Evolutionary conservation across 257 asterid genomes (phyloP).

Genomic region (Ilex asprella): DNA sequence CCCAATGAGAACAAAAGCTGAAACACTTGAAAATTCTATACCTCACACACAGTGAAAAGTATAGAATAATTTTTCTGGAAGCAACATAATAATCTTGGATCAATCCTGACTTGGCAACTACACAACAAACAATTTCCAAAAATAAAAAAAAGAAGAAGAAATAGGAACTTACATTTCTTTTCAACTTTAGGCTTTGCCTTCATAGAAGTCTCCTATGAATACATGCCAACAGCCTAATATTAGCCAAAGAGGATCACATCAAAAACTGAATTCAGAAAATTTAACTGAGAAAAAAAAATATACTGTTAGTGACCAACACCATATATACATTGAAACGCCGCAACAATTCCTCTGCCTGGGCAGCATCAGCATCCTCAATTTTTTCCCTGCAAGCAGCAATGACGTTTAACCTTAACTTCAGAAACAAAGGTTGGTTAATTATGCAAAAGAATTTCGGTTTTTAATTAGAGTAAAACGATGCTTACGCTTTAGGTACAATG

Average conservation of each 20-base stretch:
- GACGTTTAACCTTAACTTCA: neutral
- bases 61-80: too few species aligned
- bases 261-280: neutral
- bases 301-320: neutral
- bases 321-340: slow-evolving; percentile 50
- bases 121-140: neutral
- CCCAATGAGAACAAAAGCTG: neutral
- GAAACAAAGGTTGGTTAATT: neutral
- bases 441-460: neutral
- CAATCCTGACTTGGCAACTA: neutral
- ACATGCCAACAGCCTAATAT: slow-evolving; percentile 2
- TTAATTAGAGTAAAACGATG: slow-evolving; percentile 5
- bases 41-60: too few species aligned
- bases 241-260: slow-evolving; percentile 7
- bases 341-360: slow-evolving; percentile 53
- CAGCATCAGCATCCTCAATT: slow-evolving; percentile 45
- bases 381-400: slow-evolving; percentile 49
- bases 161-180: slow-evolving; percentile 47
- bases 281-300: neutral
- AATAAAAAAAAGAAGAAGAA: neutral
- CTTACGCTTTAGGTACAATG: slow-evolving; percentile 57
- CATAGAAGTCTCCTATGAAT: slow-evolving; percentile 46
- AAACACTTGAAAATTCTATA: neutral
- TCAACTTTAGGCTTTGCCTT: slow-evolving; percentile 46
- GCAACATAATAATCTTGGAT: neutral